A percentile compares a stretch with the other conserved stretches of the same genome.
Evolutionary conservation across 768 basidiomycete species (phyloP).

Genomic region (Jaapia argillacea): DNA sequence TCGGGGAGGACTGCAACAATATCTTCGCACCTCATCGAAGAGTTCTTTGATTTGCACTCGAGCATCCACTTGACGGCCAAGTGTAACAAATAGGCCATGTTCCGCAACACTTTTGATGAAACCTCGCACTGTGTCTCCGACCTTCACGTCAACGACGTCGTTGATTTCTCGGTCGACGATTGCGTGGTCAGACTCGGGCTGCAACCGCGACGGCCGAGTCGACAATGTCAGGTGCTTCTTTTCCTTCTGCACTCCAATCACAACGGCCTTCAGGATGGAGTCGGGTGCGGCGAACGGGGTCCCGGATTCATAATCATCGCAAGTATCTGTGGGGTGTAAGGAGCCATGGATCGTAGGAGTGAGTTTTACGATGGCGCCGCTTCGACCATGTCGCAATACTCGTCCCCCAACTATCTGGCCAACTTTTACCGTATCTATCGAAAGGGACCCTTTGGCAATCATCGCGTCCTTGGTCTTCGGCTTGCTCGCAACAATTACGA

Average conservation of each 20-base stretch:
- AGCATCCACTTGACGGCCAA: conserved; percentile 80
- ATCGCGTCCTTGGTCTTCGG: conserved; percentile 45
- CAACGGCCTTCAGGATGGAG: conserved; percentile 58
- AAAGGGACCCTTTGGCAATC: conserved; percentile 39
- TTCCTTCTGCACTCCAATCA: conserved; percentile 57
- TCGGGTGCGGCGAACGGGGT: conserved; percentile 49
- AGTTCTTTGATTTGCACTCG: conserved; percentile 90
- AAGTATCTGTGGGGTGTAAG: conserved; percentile 72
- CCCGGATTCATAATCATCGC: conserved; percentile 66
- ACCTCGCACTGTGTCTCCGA: conserved; percentile 73
- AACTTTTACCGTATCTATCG: conserved; percentile 53
- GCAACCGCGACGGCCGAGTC: conserved; percentile 62
- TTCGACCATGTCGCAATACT: conserved; percentile 62
- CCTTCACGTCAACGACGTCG: conserved; percentile 48
- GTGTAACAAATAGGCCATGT: conserved; percentile 80
- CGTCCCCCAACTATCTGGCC: conserved; percentile 77
- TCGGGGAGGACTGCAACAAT: background rate
- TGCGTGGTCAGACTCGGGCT: conserved; percentile 34
- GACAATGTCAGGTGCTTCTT: conserved; percentile 72
- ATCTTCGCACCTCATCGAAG: conserved; percentile 62
- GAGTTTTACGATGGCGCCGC: conserved; percentile 74
- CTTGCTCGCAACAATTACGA: conserved; percentile 76
- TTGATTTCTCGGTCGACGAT: conserved; percentile 63
- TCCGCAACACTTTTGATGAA: conserved; percentile 84
- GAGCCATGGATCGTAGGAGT: conserved; percentile 61